Base-by-base conservation (phyloP, 306 rosid species). In the Mimosa pudica region DNA sequence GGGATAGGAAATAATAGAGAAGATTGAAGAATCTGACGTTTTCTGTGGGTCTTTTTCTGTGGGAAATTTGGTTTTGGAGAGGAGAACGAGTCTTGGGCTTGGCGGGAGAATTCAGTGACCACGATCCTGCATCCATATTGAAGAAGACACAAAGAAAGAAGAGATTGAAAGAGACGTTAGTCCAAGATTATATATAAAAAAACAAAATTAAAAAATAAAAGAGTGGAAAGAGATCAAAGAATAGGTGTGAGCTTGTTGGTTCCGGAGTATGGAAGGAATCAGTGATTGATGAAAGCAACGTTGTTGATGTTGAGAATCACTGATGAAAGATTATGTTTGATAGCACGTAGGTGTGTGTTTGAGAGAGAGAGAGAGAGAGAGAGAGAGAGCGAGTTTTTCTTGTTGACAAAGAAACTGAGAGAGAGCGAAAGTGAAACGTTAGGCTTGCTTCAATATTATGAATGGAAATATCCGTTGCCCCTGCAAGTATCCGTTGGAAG, bases 81-180 rank as follows among this genome's bases (percentile, higher is more conserved):
- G 82, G 87, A 54, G 57, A 52, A 44, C 79, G 69, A 11, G 77
- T 47, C 16, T 70, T 70, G 55, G 74, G 32, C 57, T 46, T 70
- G 41, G 2, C 2, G 41, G 74, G 24, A 70, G 57, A 70, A 84
- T 57, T 68, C 79, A 58, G 49, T 4, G 71, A 44, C 79, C 60
- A 54, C 10, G 65, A 17, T 49, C 83, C 82, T 78, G 77, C 46
- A 74, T 74, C 86, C 82, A 83, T 75, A 41, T 70, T 33, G 75
- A 71, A 48, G 61, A 48, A 71, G 30, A 38, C 45, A 24, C 61
- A 41, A 49, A 71, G 61, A 47, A 48, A 49, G 44, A 4, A 48
- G 44, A 14, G 30, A 35, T 57, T 54, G 61, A 17, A 10, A 54
- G 30, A n/a, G 24, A 54, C 30, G 10, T 54, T 54, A 54, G 61